Evolutionary conservation across 805 yeast species (phyloP), one percentile per base, ranked within the genome.

Genomic region (Sporopachydermia quercuum): DNA sequence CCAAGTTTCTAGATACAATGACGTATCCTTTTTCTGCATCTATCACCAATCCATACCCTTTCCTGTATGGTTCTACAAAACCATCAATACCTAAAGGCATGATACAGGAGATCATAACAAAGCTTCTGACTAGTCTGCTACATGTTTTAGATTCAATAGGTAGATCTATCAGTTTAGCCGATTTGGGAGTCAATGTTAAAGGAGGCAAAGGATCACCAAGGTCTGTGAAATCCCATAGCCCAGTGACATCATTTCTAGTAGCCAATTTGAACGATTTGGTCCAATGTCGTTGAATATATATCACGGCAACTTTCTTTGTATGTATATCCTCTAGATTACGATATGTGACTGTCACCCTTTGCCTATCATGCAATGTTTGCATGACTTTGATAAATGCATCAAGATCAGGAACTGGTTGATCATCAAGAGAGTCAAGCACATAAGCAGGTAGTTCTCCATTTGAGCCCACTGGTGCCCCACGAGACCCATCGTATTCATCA

Each of bases 251-350:
- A 46, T 75, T 56, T 53, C 86, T 60, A 1, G 63, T 62, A 2
- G 91, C 91, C 37, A 78, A 49, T 47, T 78, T 69, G 56, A 85
- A 79, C 36, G 76, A 67, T 4, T 77, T 68, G 42, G 70, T 65
- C 95, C 95, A 86, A 58, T 84, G 94, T 47, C 95, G 74, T 51
- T 85, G 94, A 39, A 86, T 69, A 49, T 70, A 74, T 6, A 81
- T 66, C 2, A 79, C 71, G n/a, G 74, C 66, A 27, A 79, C 70
- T 37, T 70, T 63, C 30, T 80, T 80, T 2, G 85, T 71, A 56
- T 86, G 94, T 45, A 80, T 65, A 52, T 85, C 95, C 2, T 84
- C 69, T 37, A 85, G 68, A 56, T 84, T 91, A 45, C 87, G 76
- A 58, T 72, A 82, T 42, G 75, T 63, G 16, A 81, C 69, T 2